These are phyloP conservation scores for Pseudoscleropodium purum DNA, from an alignment of 225 moss, liverwort and hornwort species.

Conservation along the genomic window DNA sequence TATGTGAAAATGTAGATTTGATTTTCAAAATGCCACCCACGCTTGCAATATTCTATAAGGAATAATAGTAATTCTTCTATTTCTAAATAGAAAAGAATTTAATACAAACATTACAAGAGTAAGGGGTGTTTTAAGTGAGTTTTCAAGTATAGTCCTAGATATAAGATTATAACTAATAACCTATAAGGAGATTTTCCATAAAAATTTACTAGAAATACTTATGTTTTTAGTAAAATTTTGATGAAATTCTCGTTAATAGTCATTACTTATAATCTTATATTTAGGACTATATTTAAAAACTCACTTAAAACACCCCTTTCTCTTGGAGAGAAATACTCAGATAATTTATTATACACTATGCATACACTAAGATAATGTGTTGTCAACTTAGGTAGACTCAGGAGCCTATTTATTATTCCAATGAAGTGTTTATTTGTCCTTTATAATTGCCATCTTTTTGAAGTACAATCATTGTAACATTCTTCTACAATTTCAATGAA, in stretches of 20 bases:
- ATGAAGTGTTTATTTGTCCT: neutral
- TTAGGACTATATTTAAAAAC: too few species aligned
- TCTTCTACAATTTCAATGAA: neutral
- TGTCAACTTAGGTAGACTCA: neutral
- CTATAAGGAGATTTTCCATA: too few species aligned
- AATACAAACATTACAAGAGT: too few species aligned
- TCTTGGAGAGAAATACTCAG: neutral
- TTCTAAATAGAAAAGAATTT: neutral
- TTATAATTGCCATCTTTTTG: neutral
- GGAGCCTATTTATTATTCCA: neutral
- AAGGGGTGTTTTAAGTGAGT: too few species aligned
- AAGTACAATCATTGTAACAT: neutral
- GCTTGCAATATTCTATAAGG: neutral
- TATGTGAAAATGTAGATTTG: neutral
- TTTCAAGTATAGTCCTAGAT: too few species aligned
- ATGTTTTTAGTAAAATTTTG: too few species aligned
- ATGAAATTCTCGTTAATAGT: too few species aligned
- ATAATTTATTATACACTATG: neutral
- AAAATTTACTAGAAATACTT: too few species aligned
- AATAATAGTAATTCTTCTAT: too few species aligned
- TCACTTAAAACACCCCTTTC: too few species aligned
- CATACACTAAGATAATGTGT: neutral
- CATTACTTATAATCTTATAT: too few species aligned
- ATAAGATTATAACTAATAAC: too few species aligned
- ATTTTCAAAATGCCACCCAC: accelerated